These are phyloP conservation scores for Juglanconis sp. DNA, from an alignment of 2,329 filamentous ascomycete genomes.

Conservation along the genomic window DNA sequence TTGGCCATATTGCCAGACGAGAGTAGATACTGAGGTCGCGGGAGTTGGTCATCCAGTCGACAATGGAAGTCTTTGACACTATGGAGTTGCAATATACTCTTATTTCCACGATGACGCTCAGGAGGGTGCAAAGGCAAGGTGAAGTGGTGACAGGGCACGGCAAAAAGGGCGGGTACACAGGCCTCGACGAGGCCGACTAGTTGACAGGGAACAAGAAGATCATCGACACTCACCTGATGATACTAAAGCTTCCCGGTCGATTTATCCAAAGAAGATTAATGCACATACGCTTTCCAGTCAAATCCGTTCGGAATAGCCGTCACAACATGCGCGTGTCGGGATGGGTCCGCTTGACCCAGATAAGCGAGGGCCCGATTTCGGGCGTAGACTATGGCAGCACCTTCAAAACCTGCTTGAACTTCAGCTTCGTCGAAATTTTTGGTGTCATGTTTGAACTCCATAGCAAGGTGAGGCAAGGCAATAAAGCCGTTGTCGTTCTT, in stretches of 20 bases:
- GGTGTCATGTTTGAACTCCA: conserved; percentile 22
- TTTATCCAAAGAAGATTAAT: conserved; percentile 20
- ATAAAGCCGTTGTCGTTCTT: conserved; percentile 20
- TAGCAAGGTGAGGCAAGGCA: conserved; percentile 26
- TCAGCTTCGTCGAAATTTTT: conserved; percentile 19
- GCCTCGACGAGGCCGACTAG: too few relatives aligned
- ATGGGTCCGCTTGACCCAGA: conserved; percentile 18
- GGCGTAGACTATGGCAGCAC: conserved; percentile 27
- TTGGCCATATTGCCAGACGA: conserved; percentile 15
- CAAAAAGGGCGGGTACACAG: too few relatives aligned
- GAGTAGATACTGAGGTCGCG: too few relatives aligned
- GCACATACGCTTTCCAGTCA: conserved; percentile 24
- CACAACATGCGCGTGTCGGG: conserved; percentile 22
- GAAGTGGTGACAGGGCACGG: conserved; percentile 17
- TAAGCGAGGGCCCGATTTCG: conserved; percentile 25
- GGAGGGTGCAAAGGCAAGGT: too few relatives aligned
- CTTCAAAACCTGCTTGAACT: conserved; percentile 24
- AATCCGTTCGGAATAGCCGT: conserved; percentile 27
- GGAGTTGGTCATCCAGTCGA: too few relatives aligned
- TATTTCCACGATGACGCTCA: too few relatives aligned
- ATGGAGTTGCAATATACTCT: background rate
- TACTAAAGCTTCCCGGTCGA: background rate
- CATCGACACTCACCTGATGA: too few relatives aligned
- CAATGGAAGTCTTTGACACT: too few relatives aligned
- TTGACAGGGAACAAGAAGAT: too few relatives aligned